A percentile compares a stretch with the other conserved stretches of the same genome.
Conservation (phyloP, 1,139 yeast species). For the Suhomyces panamericanus region DNA sequence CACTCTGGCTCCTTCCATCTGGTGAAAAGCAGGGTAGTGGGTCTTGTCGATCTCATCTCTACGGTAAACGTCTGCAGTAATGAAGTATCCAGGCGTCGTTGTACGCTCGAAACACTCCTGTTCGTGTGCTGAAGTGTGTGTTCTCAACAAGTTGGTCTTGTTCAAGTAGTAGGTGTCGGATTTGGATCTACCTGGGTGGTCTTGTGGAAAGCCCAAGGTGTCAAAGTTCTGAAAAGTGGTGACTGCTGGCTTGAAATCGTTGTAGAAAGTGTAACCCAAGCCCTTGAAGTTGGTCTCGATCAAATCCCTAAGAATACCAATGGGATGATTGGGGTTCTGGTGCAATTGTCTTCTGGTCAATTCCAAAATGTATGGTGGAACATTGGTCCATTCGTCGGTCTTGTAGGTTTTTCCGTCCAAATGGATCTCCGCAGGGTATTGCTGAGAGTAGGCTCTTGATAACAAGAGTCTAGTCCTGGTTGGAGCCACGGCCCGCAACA, state of each 20-base stretch:
- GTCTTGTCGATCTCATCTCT: slow-evolving; percentile 94
- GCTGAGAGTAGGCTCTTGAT: slow-evolving; percentile 3
- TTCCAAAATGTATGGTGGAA: slow-evolving; percentile 70
- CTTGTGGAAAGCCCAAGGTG: slow-evolving; percentile 82
- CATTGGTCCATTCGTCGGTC: slow-evolving; percentile 83
- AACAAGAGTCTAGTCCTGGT: background rate
- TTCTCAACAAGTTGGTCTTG: slow-evolving; percentile 66
- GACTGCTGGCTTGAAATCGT: slow-evolving; percentile 81
- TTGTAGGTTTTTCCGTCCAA: slow-evolving; percentile 55
- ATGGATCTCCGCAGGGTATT: slow-evolving; percentile 32
- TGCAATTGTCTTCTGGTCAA: slow-evolving; percentile 76
- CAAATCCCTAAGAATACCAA: slow-evolving; percentile 77
- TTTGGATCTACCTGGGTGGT: slow-evolving; percentile 91
- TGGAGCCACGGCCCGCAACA: background rate
- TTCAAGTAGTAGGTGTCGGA: slow-evolving; percentile 93
- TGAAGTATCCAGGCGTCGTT: slow-evolving; percentile 82
- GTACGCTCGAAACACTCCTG: slow-evolving; percentile 70
- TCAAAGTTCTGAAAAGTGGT: slow-evolving; percentile 84
- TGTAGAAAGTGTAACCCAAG: slow-evolving; percentile 77
- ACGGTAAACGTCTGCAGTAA: slow-evolving; percentile 94
- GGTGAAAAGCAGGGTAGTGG: slow-evolving; percentile 97
- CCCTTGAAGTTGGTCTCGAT: slow-evolving; percentile 67
- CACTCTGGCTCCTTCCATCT: slow-evolving; percentile 92
- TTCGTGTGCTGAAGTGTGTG: slow-evolving; percentile 98
- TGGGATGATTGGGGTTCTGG: slow-evolving; percentile 75